A percentile compares a stretch with the other conserved stretches of the same genome.
Conservation (phyloP, 306 rosid genomes). For the Begonia loranthoides region DNA sequence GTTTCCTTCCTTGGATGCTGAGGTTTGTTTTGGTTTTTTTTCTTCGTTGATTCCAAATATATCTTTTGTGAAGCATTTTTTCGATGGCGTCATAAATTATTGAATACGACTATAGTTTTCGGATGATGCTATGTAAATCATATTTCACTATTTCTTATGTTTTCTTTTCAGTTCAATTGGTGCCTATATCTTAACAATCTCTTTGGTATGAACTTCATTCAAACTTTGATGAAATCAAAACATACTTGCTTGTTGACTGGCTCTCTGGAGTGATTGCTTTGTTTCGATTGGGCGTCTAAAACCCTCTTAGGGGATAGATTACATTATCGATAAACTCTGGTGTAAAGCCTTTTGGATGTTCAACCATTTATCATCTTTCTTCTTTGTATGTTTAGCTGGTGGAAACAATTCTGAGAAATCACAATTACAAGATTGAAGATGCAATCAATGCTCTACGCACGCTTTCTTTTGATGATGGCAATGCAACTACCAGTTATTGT, state of each 20-base stretch:
- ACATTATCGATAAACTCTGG: neutral
- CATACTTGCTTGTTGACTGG: too few species aligned
- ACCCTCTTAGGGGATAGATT: too few species aligned
- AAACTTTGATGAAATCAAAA: too few species aligned
- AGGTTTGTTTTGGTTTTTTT: conserved; percentile 10
- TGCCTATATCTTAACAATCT: too few species aligned
- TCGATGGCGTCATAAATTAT: too few species aligned
- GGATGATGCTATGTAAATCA: too few species aligned
- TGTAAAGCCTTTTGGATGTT: neutral
- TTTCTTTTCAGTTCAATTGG: too few species aligned
- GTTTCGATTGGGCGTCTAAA: too few species aligned
- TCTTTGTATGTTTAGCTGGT: conserved; percentile 11
- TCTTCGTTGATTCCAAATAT: neutral
- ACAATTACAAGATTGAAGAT: conserved; percentile 16
- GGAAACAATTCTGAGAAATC: conserved; percentile 16
- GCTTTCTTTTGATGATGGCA: conserved; percentile 8
- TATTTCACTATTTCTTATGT: too few species aligned
- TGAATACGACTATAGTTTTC: too few species aligned
- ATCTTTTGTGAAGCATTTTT: neutral
- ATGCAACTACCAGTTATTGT: conserved; percentile 4
- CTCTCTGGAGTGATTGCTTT: too few species aligned
- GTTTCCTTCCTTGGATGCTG: conserved; percentile 20
- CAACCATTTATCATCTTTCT: neutral
- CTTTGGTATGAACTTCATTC: too few species aligned
- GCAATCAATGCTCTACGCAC: conserved; percentile 13